Percentiles rank a stretch among this genome's conserved stretches.
Evolutionary conservation across 257 asterid genomes (phyloP).

Genomic region (Vinca minor): DNA sequence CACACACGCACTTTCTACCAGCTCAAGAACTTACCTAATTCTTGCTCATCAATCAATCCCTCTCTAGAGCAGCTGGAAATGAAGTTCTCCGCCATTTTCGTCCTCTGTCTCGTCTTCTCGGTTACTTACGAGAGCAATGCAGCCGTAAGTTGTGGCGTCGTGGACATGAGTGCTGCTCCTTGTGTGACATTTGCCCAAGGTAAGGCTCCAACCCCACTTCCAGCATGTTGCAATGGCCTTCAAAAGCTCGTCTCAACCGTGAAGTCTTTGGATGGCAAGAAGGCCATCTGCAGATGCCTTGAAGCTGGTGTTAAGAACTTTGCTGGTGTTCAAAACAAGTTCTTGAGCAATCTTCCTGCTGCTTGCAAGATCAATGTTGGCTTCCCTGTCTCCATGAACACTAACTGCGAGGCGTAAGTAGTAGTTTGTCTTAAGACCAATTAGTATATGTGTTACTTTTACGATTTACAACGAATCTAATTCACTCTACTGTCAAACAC

Average conservation of each 20-base stretch:
- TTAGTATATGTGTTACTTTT: too few relatives aligned
- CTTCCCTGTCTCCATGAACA: conserved; percentile 52
- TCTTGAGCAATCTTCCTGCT: conserved; percentile 43
- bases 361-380: conserved; percentile 46
- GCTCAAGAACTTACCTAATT: neutral
- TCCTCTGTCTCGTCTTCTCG: conserved; percentile 31
- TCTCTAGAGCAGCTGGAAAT: conserved; percentile 11
- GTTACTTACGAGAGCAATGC: conserved; percentile 37
- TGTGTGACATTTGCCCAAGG: conserved; percentile 40
- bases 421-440: neutral
- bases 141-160: conserved; percentile 33
- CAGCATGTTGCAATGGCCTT: conserved; percentile 45
- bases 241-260: conserved; percentile 29
- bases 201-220: conserved; percentile 25
- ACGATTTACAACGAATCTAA: too few relatives aligned
- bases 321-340: conserved; percentile 43
- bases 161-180: conserved; percentile 37
- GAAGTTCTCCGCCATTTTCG: conserved; percentile 36
- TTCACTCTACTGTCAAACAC: too few relatives aligned
- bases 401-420: conserved; percentile 46
- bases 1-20: neutral
- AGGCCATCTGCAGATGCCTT: conserved; percentile 57
- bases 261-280: conserved; percentile 42
- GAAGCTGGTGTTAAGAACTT: conserved; percentile 44
- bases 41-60: too few relatives aligned